These are phyloP conservation scores for Colletotrichum chlorophyti DNA, from an alignment of 2,329 filamentous ascomycete genomes.

Conservation along the genomic window DNA sequence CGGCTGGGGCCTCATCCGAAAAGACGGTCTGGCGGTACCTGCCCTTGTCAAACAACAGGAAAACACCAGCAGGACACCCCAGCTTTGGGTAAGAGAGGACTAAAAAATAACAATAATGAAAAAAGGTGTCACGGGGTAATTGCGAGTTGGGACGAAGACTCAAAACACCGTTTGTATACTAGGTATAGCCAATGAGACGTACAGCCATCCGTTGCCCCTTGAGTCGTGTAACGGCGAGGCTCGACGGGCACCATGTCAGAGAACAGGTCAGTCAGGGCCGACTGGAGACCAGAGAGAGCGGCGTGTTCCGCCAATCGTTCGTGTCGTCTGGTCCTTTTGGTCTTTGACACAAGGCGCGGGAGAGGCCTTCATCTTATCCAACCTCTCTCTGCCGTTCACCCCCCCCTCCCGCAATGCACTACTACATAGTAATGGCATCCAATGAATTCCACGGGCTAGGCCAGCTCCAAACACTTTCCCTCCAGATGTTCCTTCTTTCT, in stretches of 20 bases:
- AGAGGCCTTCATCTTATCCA: slow-evolving; percentile 3
- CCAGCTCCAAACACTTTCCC: slow-evolving; percentile 6
- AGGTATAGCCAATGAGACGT: slow-evolving; percentile 26
- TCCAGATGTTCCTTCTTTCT: too few relatives aligned
- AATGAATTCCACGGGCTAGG: slow-evolving; percentile 23
- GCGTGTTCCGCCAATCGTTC: slow-evolving; percentile 20
- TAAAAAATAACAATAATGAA: too few relatives aligned
- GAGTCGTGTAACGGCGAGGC: slow-evolving; percentile 8
- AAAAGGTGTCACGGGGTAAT: too few relatives aligned
- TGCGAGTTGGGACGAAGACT: slow-evolving; percentile 21
- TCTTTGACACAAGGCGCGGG: slow-evolving; percentile 5
- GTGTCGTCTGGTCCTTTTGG: slow-evolving; percentile 22
- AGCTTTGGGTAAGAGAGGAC: neutral
- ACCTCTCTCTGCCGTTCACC: neutral
- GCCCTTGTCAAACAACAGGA: slow-evolving; percentile 1
- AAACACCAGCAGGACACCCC: slow-evolving; percentile 3
- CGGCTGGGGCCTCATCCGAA: slow-evolving; percentile 3
- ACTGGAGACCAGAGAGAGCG: neutral
- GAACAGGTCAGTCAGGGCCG: slow-evolving; percentile 15
- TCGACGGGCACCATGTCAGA: neutral
- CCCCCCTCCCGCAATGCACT: slow-evolving; percentile 2
- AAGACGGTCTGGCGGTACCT: slow-evolving; percentile 21
- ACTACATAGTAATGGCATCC: too few relatives aligned
- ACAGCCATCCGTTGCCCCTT: slow-evolving; percentile 16
- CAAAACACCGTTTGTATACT: too few relatives aligned